Conservation (phyloP, 768 basidiomycete genomes). For the Peribolospora kevripleyi region DNA sequence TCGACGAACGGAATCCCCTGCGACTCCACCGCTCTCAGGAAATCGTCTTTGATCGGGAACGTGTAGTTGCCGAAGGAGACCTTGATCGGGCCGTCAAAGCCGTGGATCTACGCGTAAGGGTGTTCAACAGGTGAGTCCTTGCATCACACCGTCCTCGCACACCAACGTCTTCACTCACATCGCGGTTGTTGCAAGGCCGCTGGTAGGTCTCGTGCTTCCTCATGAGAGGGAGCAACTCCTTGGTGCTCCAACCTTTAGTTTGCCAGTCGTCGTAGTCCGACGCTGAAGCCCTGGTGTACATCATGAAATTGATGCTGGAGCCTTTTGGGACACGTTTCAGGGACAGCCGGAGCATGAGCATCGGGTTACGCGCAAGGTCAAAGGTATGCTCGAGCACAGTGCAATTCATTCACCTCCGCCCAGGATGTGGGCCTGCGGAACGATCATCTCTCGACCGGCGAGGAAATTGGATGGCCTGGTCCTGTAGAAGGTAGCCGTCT, state of each 20-base stretch:
- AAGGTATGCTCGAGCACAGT: not conserved
- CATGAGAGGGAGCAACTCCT: conserved; percentile 46
- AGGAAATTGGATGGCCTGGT: conserved; percentile 33
- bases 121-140: no score
- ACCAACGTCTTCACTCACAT: no score
- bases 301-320: conserved; percentile 49
- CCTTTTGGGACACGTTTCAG: conserved; percentile 6
- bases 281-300: conserved; percentile 29
- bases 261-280: conserved; percentile 37
- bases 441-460: conserved; percentile 40
- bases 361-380: not conserved
- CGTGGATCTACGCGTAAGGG: conserved; percentile 26
- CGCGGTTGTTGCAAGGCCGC: conserved; percentile 36
- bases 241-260: conserved; percentile 23
- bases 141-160: no score
- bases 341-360: not conserved
- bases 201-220: conserved; percentile 57
- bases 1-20: conserved; percentile 18
- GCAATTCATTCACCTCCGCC: conserved; percentile 8
- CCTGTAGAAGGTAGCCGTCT: conserved; percentile 37
- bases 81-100: conserved; percentile 48
- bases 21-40: conserved; percentile 20
- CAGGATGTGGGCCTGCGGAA: conserved; percentile 44
- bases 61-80: conserved; percentile 41
- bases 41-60: conserved; percentile 33